Evolutionary conservation across 2,329 filamentous ascomycete species (phyloP).

Genomic region (Verticillium longisporum): DNA sequence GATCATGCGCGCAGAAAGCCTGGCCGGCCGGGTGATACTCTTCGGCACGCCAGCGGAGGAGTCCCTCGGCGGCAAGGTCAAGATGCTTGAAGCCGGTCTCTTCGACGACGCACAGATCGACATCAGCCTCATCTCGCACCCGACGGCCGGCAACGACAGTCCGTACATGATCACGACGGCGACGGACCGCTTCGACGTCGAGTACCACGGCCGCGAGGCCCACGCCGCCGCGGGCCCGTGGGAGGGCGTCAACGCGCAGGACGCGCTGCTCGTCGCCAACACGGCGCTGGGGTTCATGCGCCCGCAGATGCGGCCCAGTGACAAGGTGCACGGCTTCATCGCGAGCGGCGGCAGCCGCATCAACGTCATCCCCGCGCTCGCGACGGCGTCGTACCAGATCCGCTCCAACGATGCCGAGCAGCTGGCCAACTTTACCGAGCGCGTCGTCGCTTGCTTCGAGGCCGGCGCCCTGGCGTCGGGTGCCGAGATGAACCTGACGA

Average conservation of each 20-base stretch:
- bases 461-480: constrained; percentile 25
- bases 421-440: constrained; percentile 11
- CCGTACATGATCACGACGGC: background rate
- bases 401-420: constrained; percentile 32
- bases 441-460: constrained; percentile 23
- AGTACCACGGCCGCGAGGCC: constrained; percentile 1
- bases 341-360: constrained; percentile 26
- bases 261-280: constrained; percentile 23
- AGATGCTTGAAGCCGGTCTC: constrained; percentile 31
- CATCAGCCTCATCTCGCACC: constrained; percentile 21
- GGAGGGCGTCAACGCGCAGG: constrained; percentile 33
- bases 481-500: constrained; percentile 26
- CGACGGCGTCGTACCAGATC: constrained; percentile 51
- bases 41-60: constrained; percentile 46
- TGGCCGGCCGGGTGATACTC: constrained; percentile 37
- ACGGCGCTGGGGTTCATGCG: constrained; percentile 22
- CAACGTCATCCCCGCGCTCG: constrained; percentile 37
- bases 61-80: constrained; percentile 41
- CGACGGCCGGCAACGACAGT: constrained; percentile 5
- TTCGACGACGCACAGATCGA: constrained; percentile 24
- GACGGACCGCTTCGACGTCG: background rate
- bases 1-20: constrained; percentile 28
- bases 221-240: constrained; percentile 32
- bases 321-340: constrained; percentile 29
- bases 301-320: constrained; percentile 21